These are phyloP conservation scores for Fusarium penzigii DNA, from an alignment of 2,329 filamentous ascomycete genomes.

Conservation along the genomic window DNA sequence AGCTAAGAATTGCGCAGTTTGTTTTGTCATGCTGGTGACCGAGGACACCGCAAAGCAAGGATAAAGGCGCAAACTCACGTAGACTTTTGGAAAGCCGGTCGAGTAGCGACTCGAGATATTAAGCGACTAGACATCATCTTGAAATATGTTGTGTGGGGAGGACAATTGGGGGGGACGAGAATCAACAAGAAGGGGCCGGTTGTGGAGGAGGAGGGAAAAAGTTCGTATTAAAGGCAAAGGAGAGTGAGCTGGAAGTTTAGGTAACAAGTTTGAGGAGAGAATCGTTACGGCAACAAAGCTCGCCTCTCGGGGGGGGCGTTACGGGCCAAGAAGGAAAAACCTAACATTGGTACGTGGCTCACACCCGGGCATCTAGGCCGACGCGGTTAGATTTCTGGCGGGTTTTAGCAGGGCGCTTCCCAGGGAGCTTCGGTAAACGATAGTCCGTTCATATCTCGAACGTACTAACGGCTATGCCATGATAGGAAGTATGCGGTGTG, in stretches of 20 bases:
- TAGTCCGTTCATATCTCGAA: constrained; percentile 25
- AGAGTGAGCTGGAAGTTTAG: constrained; percentile 27
- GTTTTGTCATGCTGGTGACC: constrained; percentile 5
- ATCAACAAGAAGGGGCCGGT: constrained; percentile 3
- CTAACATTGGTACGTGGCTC: neutral
- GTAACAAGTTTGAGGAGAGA: constrained; percentile 16
- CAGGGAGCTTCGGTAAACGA: constrained; percentile 30
- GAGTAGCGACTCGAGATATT: constrained; percentile 59
- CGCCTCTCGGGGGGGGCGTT: constrained; percentile 5
- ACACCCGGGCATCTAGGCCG: neutral
- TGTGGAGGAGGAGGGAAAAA: constrained; percentile 25
- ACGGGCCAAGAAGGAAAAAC: neutral
- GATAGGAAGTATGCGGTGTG: constrained; percentile 3
- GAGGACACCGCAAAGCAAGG: neutral
- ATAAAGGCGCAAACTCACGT: constrained; percentile 44
- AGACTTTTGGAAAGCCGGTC: constrained; percentile 56
- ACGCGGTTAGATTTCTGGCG: neutral
- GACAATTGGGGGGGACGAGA: constrained; percentile 22
- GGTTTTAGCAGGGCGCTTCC: constrained; percentile 22
- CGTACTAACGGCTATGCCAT: constrained; percentile 21
- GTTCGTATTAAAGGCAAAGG: constrained; percentile 10
- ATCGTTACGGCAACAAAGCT: constrained; percentile 27
- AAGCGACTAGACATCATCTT: constrained; percentile 63
- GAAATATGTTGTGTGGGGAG: constrained; percentile 30
- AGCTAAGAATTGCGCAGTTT: constrained; percentile 17